phyloP scores from a whole-genome alignment of 805 yeast genomes.

The Brettanomyces sp. region DNA sequence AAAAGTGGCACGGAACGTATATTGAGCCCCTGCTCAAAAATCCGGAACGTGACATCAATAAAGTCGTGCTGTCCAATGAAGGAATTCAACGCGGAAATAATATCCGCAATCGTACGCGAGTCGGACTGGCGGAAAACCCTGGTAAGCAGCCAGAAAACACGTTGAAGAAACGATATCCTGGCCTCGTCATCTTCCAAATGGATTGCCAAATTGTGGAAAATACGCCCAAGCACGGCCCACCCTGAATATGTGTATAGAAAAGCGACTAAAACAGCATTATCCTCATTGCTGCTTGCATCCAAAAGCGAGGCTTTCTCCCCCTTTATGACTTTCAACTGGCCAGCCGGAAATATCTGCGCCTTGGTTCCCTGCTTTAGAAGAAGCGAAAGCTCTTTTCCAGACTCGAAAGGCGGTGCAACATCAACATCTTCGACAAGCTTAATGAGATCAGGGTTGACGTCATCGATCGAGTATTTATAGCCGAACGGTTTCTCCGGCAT shows the following conservation, averaged over 20 bases:
- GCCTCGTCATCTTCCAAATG: slow-evolving; percentile 29
- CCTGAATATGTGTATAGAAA: slow-evolving; percentile 74
- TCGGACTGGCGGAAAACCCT: slow-evolving; percentile 34
- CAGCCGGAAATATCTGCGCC: slow-evolving; percentile 57
- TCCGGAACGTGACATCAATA: slow-evolving; percentile 48
- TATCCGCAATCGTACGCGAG: slow-evolving; percentile 16
- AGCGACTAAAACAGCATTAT: slow-evolving; percentile 33
- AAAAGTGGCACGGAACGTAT: slow-evolving; percentile 39
- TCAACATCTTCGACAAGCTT: slow-evolving; percentile 32
- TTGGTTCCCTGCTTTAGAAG: slow-evolving; percentile 45
- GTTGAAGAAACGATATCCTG: slow-evolving; percentile 31
- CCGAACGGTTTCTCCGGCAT: slow-evolving; percentile 31
- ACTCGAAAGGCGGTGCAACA: slow-evolving; percentile 42
- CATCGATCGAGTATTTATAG: slow-evolving; percentile 37
- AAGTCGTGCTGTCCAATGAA: slow-evolving; percentile 24
- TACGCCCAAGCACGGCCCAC: slow-evolving; percentile 78
- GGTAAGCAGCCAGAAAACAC: slow-evolving; percentile 43
- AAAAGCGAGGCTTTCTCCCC: slow-evolving; percentile 1
- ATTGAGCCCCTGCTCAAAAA: slow-evolving; percentile 62
- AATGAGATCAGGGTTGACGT: slow-evolving; percentile 41
- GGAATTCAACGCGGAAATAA: slow-evolving; percentile 26
- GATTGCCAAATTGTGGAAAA: slow-evolving; percentile 53
- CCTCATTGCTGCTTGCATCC: not conserved
- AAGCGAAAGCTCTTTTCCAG: slow-evolving; percentile 34
- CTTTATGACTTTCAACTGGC: not conserved